phyloP scores from a whole-genome alignment of 1,139 yeast species.

The Hansenula anomala region DNA sequence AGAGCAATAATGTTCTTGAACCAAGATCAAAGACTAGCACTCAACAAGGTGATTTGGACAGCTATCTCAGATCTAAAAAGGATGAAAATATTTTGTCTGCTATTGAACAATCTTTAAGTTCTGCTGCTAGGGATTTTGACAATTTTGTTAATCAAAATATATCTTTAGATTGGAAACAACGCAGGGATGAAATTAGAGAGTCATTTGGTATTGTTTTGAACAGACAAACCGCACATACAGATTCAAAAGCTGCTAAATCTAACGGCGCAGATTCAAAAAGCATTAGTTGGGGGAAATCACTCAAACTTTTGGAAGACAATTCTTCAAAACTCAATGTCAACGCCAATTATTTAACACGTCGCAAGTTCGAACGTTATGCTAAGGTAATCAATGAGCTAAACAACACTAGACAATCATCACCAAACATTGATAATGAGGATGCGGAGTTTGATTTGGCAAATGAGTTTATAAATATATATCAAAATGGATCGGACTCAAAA shows the following conservation, averaged over 20 bases:
- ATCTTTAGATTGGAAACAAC: slow-evolving; percentile 76
- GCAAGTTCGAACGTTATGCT: slow-evolving; percentile 72
- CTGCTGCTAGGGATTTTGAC: slow-evolving; percentile 84
- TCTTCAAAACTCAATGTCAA: slow-evolving; percentile 33
- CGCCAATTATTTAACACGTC: slow-evolving; percentile 35
- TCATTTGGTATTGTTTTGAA: slow-evolving; percentile 48
- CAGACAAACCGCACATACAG: slow-evolving; percentile 13
- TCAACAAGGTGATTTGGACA: slow-evolving; percentile 40
- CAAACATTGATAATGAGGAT: slow-evolving; percentile 32
- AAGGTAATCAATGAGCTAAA: slow-evolving; percentile 66
- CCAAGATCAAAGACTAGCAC: slow-evolving; percentile 21
- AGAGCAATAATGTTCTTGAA: slow-evolving; percentile 20
- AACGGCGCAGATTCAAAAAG: slow-evolving; percentile 18
- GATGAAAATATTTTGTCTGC: slow-evolving; percentile 81
- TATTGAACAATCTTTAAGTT: slow-evolving; percentile 71
- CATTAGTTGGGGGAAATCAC: slow-evolving; percentile 27
- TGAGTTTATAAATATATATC: slow-evolving; percentile 30
- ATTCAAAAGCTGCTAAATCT: slow-evolving; percentile 7
- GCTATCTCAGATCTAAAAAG: slow-evolving; percentile 60
- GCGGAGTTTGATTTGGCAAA: slow-evolving; percentile 24
- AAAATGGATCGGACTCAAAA: slow-evolving; percentile 40
- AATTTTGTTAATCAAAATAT: slow-evolving; percentile 67
- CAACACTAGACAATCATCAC: slow-evolving; percentile 56
- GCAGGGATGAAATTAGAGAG: slow-evolving; percentile 67
- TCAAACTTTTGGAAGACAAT: slow-evolving; percentile 26